phyloP scores from a whole-genome alignment of 768 basidiomycete genomes.

The Tephrocybe sp. region DNA sequence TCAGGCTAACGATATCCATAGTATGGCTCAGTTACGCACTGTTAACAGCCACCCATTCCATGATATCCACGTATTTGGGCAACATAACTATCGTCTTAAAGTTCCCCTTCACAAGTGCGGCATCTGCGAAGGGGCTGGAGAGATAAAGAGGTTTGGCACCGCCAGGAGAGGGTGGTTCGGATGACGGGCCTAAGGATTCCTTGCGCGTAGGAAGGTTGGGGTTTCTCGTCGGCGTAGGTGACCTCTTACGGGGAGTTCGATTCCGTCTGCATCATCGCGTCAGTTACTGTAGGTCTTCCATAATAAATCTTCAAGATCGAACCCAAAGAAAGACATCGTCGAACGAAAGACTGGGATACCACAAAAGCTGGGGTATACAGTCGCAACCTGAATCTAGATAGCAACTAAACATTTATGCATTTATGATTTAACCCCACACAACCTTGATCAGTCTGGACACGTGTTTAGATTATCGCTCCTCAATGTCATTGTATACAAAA shows the following conservation, averaged over 20 bases:
- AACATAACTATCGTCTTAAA: constrained; percentile 98
- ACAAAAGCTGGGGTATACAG: not conserved
- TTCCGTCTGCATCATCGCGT: constrained; percentile 23
- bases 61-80: constrained; percentile 92
- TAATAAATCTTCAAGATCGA: constrained; percentile 6
- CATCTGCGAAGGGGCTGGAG: constrained; percentile 92
- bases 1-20: not conserved
- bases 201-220: constrained; percentile 23
- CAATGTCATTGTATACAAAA: not conserved
- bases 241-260: constrained; percentile 34
- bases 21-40: constrained; percentile 46
- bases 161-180: constrained; percentile 40
- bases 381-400: not conserved
- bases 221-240: constrained; percentile 32
- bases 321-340: constrained; percentile 38
- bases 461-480: not conserved
- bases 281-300: constrained; percentile 11
- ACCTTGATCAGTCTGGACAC: constrained; percentile 7
- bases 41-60: constrained; percentile 97
- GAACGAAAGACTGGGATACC: constrained; percentile 9
- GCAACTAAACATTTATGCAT: too few relatives aligned
- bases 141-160: constrained; percentile 75
- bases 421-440: too few relatives aligned
- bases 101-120: constrained; percentile 94
- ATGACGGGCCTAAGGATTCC: constrained; percentile 30